These are phyloP conservation scores for Acanthamoeba healyi DNA, from an alignment of 208 protist species.

Conservation along the genomic window DNA sequence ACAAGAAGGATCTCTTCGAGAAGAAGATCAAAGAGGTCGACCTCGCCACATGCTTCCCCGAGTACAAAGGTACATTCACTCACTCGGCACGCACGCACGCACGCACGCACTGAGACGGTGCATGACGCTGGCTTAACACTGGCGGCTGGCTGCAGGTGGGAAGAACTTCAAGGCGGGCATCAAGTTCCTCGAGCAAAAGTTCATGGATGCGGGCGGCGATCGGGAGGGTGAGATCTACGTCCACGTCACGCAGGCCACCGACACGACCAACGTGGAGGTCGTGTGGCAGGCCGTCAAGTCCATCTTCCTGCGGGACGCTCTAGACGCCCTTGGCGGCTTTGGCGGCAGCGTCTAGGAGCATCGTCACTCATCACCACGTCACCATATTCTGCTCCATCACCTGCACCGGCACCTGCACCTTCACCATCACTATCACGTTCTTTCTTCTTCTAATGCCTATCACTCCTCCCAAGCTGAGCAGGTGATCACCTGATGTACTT, in stretches of 20 bases:
- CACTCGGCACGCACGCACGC: not conserved
- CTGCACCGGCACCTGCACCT: no score
- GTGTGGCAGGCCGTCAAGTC: constrained; percentile 90
- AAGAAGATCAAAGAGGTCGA: constrained; percentile 89
- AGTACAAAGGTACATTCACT: constrained; percentile 86
- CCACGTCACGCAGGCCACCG: constrained; percentile 91
- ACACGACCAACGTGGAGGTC: constrained; percentile 90
- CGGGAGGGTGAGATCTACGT: constrained; percentile 85
- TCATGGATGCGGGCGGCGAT: constrained; percentile 80
- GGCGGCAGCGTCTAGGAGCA: not conserved
- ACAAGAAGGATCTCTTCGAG: constrained; percentile 93
- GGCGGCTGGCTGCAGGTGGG: constrained; percentile 68
- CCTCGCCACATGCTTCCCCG: constrained; percentile 88
- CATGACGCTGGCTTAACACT: not conserved
- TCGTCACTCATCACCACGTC: not conserved
- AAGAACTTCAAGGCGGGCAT: not conserved
- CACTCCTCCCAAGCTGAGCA: no score
- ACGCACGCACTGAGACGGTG: not conserved
- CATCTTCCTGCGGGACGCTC: constrained; percentile 82
- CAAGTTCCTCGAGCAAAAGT: not conserved
- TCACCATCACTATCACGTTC: no score
- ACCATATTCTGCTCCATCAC: no score
- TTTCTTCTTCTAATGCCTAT: no score
- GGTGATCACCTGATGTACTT: no score
- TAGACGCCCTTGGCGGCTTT: constrained; percentile 25